These are phyloP conservation scores for Penicillium chermesinum DNA, from an alignment of 495 filamentous ascomycete species.

Conservation along the genomic window DNA sequence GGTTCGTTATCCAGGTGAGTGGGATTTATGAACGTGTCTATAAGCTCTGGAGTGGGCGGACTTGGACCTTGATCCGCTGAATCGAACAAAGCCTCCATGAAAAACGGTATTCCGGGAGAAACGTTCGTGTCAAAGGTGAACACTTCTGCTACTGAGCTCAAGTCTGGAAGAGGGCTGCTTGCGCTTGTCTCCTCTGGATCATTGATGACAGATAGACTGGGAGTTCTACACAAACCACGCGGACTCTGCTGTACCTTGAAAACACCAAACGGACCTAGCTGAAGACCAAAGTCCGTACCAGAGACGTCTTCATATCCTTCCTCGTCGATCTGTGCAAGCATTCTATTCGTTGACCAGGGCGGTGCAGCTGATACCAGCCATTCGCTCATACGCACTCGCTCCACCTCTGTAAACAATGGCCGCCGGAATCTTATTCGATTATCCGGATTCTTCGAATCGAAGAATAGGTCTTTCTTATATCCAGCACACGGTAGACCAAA, in stretches of 20 bases:
- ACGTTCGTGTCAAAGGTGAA: neutral
- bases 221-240: neutral
- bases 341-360: conserved; percentile 6
- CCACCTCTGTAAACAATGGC: conserved; percentile 20
- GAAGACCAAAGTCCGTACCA: conserved; percentile 1
- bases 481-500: conserved; percentile 11
- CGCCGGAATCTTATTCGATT: conserved; percentile 21
- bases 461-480: conserved; percentile 24
- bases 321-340: conserved; percentile 15
- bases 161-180: conserved; percentile 1
- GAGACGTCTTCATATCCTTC: conserved; percentile 3
- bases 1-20: neutral
- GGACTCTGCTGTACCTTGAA: conserved; percentile 8
- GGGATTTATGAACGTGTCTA: neutral
- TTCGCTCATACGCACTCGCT: conserved; percentile 21
- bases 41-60: neutral
- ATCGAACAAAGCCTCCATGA: neutral
- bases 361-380: conserved; percentile 16
- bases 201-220: neutral
- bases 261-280: conserved; percentile 14
- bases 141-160: neutral
- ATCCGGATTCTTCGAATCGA: conserved; percentile 14
- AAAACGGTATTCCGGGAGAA: neutral
- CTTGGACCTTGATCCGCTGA: neutral
- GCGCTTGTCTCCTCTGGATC: conserved; percentile 1